Evolutionary conservation across 768 basidiomycete genomes (phyloP), one percentile per base, ranked within the genome.

Genomic region (Strobilomyces echinocephalus): DNA sequence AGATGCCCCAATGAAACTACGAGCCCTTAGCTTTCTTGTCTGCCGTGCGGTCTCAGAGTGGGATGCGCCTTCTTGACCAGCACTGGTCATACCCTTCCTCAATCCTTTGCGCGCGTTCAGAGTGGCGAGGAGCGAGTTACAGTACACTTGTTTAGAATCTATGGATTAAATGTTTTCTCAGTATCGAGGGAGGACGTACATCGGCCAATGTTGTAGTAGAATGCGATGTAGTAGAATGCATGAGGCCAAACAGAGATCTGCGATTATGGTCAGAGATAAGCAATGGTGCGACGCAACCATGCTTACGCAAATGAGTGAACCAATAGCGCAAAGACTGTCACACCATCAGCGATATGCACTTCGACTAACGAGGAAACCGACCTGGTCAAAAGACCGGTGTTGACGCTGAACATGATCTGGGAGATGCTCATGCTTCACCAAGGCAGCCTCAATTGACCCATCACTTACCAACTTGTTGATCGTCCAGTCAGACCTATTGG

Each of bases 181-280:
- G 11, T 10, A 9, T 24, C 8, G 14, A 30, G 11, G 33, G 10
- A 9, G 14, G 8, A 76, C 82, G 61, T 63, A 84, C 83, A 63
- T 49, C 82, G 73, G 20, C 82, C 81, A 38, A 82, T 75, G 62
- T 75, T 78, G 57, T 82, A 83, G 63, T 79, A 85, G 66, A 84
- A 85, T 2, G 73, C 66, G 43, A 83, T 79, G 54, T 84, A 85
- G 49, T 82, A 63, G 69, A 81, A 80, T 0, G 80, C 77, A 2
- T 72, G 34, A 0, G 75, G 75, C 31, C 76, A 76, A 14, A 72
- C 70, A 12, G 70, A 54, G 60, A 82, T 82, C 80, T 83, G 38
- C 34, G 4, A 2, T 18, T 18, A 45, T 20, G 11, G 34, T 55
- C 50, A 49, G 45, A 15, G 45, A 24, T 39, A 11, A 12, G n/a